A percentile compares a stretch with the other conserved stretches of the same genome.
Conservation (phyloP, 2,329 filamentous ascomycete genomes). For the Fusarium tuaranense region DNA sequence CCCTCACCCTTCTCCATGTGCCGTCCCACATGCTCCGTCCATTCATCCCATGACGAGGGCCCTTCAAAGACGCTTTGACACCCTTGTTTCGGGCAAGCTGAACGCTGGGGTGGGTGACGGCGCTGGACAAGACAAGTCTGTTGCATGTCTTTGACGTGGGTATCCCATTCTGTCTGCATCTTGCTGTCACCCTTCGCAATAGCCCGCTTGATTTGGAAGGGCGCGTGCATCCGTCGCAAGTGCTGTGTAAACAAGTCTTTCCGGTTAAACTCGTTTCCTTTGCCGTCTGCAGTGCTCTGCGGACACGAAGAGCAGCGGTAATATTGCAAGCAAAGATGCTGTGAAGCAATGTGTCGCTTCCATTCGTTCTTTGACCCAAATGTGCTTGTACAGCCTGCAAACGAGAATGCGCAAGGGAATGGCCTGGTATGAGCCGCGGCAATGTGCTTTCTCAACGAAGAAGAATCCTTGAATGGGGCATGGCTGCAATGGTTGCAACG, state of each 20-base stretch:
- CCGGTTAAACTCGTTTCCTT: constrained; percentile 84
- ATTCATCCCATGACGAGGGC: constrained; percentile 83
- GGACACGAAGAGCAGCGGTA: constrained; percentile 74
- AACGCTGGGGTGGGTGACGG: constrained; percentile 76
- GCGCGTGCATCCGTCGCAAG: constrained; percentile 91
- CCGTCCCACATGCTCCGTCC: constrained; percentile 91
- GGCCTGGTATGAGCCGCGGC: constrained; percentile 76
- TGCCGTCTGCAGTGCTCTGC: constrained; percentile 64
- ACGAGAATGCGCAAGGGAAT: constrained; percentile 88
- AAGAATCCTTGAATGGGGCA: constrained; percentile 75
- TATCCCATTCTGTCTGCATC: constrained; percentile 72
- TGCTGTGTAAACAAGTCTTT: constrained; percentile 98
- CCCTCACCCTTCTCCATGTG: constrained; percentile 85
- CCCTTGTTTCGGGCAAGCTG: constrained; percentile 77
- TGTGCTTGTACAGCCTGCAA: constrained; percentile 84
- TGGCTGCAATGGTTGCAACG: constrained; percentile 72
- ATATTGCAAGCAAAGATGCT: constrained; percentile 81
- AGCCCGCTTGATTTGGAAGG: constrained; percentile 71
- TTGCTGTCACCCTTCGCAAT: constrained; percentile 69
- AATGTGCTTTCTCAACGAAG: constrained; percentile 74
- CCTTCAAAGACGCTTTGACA: constrained; percentile 80
- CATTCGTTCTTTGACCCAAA: constrained; percentile 97
- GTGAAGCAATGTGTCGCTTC: constrained; percentile 93
- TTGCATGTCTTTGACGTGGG: constrained; percentile 77
- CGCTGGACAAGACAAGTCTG: constrained; percentile 78